A percentile compares a stretch with the other conserved stretches of the same genome.
phyloP scores from a whole-genome alignment of 257 asterid genomes.

The Ballota nigra region DNA sequence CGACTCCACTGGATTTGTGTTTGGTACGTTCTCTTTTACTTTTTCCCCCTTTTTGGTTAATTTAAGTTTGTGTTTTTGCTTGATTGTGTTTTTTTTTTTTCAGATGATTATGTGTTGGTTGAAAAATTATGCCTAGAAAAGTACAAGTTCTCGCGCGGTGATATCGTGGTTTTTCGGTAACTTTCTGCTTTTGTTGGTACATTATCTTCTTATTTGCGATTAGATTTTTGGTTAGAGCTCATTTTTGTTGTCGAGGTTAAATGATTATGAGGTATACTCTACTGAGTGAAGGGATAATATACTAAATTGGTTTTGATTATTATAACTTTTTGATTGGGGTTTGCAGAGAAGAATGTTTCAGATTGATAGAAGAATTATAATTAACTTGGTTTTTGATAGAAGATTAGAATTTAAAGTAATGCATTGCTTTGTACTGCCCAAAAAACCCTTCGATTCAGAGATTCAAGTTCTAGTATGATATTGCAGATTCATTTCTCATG shows the following conservation, averaged over 20 bases:
- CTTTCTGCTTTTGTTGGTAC: background rate
- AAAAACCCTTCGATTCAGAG: background rate
- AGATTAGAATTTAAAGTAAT: too few species aligned
- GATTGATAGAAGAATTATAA: too few species aligned
- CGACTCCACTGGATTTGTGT: conserved; percentile 29
- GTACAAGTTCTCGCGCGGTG: conserved; percentile 79
- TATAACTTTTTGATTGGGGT: background rate
- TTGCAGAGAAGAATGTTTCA: background rate
- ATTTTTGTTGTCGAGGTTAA: background rate
- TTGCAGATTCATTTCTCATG: background rate
- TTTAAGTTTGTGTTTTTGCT: background rate
- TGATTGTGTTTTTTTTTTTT: conserved; percentile 11
- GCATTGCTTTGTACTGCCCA: too few species aligned
- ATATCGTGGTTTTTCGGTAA: conserved; percentile 78
- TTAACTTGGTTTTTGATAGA: background rate
- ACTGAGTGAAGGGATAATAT: background rate
- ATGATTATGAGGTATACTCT: background rate
- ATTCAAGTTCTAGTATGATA: background rate
- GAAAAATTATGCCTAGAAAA: conserved; percentile 80
- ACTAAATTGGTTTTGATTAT: background rate
- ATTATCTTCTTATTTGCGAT: background rate
- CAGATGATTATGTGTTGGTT: conserved; percentile 75
- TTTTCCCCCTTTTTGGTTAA: background rate
- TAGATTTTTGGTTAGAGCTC: background rate
- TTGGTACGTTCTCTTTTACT: conserved; percentile 35